These are phyloP conservation scores for Micractinium sp. DNA, from an alignment of 139 green algal genomes.

Conservation along the genomic window DNA sequence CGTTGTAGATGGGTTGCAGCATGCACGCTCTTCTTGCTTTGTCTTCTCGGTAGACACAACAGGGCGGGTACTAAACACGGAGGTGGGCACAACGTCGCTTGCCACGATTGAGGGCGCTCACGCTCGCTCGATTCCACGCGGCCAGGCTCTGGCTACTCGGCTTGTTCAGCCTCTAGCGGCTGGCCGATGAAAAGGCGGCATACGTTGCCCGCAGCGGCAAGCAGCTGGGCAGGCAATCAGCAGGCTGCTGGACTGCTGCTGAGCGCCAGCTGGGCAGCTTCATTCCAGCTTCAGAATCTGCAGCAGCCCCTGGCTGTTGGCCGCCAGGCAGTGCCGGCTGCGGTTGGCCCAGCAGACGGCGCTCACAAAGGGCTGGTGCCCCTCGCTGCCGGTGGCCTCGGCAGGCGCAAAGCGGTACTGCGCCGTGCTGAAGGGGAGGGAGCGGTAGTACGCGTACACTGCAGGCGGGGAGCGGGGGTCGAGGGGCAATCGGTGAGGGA, in stretches of 20 bases:
- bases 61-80: too few species aligned
- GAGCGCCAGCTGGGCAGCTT: not conserved
- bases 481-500: not conserved
- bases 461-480: not conserved
- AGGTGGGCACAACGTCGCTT: too few species aligned
- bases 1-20: too few species aligned
- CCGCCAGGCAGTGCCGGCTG: constrained; percentile 42
- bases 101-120: too few species aligned
- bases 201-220: too few species aligned
- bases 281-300: constrained; percentile 45
- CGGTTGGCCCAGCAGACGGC: constrained; percentile 44
- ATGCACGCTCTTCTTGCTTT: too few species aligned
- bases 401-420: constrained; percentile 14
- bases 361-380: constrained; percentile 43
- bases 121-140: too few species aligned
- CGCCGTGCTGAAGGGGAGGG: constrained; percentile 42
- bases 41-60: too few species aligned
- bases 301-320: constrained; percentile 49
- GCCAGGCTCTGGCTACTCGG: not conserved
- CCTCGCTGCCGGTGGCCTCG: not conserved
- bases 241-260: not conserved
- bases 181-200: not conserved
- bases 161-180: not conserved
- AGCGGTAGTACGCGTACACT: constrained; percentile 47
- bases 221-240: not conserved